Base-by-base conservation (phyloP, 495 filamentous ascomycete genomes). In the Talaromyces wortmannii region DNA sequence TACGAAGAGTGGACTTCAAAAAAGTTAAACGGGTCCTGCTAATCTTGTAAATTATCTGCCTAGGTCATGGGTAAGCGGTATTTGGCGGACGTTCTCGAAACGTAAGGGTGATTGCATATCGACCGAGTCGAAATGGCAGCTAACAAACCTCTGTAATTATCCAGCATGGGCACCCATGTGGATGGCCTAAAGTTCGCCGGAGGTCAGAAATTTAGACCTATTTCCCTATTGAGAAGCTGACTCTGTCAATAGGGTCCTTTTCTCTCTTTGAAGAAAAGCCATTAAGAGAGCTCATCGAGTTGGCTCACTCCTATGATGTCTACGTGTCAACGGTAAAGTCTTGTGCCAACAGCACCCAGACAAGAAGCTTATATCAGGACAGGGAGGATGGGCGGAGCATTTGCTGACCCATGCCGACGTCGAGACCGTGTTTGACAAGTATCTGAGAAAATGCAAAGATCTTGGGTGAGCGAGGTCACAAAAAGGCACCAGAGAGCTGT, bases 131-230 rank as follows among this genome's bases (percentile, higher is more conserved):
- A 18, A 8, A 11, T 1, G n/a, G 43, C 15, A 53, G 10, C 23
- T 53, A 32, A 45, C 7, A 16, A n/a, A 45, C 12, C 23, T n/a
- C 0, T 32, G 40, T 23, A 6, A 12, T 29, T 49, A 48, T 54
- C 23, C 23, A 76, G 73, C 29, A 80, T 79, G 79, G 76, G 78
- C 7, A 61, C 71, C 8, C 74, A 83, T 63, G 69, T 82, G 16
- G 80, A 82, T 57, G 78, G 80, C 2, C 65, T 83, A 8, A 82
- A 83, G 50, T 82, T 83, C 65, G 78, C 78, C 3, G 79, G 80
- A 61, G 80, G 79, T 72, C 23, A 23, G 23, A 23, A 23, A 23
- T 23, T 23, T 4, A 23, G 23, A 23, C 23, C 4, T 23, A 23
- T 23, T 23, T 23, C 23, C 23, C 23, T 23, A 23, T 1, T 23